Conservation (phyloP, 768 basidiomycete genomes). For the Mycena vulgaris region DNA sequence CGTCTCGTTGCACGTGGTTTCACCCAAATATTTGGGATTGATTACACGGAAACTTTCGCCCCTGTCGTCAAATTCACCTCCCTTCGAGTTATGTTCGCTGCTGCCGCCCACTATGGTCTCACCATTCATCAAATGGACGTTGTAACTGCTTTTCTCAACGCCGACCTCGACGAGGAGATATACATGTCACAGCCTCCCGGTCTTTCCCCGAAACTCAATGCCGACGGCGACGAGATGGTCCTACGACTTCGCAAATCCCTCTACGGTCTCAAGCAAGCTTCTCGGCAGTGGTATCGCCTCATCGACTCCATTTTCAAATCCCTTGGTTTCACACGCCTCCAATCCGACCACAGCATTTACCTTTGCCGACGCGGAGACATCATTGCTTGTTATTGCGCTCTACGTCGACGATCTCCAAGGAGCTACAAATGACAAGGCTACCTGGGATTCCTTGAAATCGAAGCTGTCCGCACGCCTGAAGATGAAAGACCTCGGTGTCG, state of each 20-base stretch:
- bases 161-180: conserved; percentile 7
- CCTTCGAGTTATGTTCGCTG: conserved; percentile 3
- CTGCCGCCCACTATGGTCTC: not conserved
- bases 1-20: not conserved
- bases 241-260: not conserved
- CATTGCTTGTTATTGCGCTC: not conserved
- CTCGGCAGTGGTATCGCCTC: conserved; percentile 6
- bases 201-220: conserved; percentile 15
- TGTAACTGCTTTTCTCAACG: conserved; percentile 4
- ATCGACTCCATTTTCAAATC: conserved; percentile 3
- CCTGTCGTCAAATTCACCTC: conserved; percentile 12
- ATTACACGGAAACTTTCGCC: not conserved
- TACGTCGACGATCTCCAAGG: conserved; percentile 3
- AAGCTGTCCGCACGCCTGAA: conserved; percentile 4
- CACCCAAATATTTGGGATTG: not conserved
- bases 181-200: conserved; percentile 11
- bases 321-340: conserved; percentile 5
- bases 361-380: conserved; percentile 6
- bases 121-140: conserved; percentile 8
- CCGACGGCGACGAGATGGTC: not conserved
- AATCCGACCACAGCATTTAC: conserved; percentile 15
- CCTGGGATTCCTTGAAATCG: not conserved
- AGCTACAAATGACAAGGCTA: not conserved
- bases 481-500: conserved; percentile 12
- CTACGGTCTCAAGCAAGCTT: conserved; percentile 8